Base-by-base conservation (phyloP, 2,329 filamentous ascomycete species). In the Colletotrichum tropicicola region DNA sequence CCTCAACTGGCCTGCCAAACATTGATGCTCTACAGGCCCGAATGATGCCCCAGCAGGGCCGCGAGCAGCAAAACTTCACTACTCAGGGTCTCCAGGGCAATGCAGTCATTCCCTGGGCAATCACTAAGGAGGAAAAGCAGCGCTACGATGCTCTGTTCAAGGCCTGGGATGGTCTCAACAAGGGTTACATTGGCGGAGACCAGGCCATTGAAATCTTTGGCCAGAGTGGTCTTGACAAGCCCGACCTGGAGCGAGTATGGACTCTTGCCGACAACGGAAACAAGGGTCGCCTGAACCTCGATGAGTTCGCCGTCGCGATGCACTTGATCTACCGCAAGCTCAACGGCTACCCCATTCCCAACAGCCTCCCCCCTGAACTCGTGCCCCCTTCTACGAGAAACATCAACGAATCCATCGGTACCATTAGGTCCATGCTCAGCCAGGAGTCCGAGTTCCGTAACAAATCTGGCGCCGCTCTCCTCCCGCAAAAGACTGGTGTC, bases 301-400 rank as follows among this genome's bases (percentile, higher is more conserved):
- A 99, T 75, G 96, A 99, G 74, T 99, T 99, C 74, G 94, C 96
- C 8, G 95, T 99, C 55, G 94, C 94, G 9, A 99, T 99, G 96
- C 96, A 99, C 85, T 82, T 99, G 79, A 99, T 99, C 72, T 99
- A 99, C 81, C 88, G 96, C 72, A 97, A 97, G 76, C 86, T 99
- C 56, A 98, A 99, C 73, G 95, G 95, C 35, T 98, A 98, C 73
- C 94, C 95, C 2, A 85, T 98, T 30, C 96, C 96, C 15, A 92
- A 90, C 72, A 90, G 91, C 45, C 85, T 99, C 10, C 96, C 96
- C 8, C 89, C 96, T 0, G 96, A 99, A 82, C 87, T 99, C 65
- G 90, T 98, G 6, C 96, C 96, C 21, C 96, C 96, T 2, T 98
- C 96, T 2, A 97, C 95, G 10, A 89, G 95, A 68, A 97, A 98